These are phyloP conservation scores for Microthyrium microscopicum DNA, from an alignment of 2,329 filamentous ascomycete species.

Conservation along the genomic window DNA sequence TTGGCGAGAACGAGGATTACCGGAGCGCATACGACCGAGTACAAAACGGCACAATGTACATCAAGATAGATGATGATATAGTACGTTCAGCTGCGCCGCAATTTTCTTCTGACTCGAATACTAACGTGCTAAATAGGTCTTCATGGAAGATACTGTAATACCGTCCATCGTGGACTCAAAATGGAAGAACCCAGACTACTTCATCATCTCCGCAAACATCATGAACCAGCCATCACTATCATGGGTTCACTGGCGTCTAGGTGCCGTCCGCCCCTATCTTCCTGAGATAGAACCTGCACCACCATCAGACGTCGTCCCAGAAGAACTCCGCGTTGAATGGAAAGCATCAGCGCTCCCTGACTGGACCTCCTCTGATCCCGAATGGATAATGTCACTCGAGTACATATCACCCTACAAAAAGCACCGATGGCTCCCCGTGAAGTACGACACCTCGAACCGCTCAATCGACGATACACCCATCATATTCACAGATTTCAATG, in stretches of 20 bases:
- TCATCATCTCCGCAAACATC: conserved; percentile 38
- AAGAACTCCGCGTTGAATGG: too few species aligned
- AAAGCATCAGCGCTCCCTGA: conserved; percentile 22
- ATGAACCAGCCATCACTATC: conserved; percentile 39
- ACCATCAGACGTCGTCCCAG: conserved; percentile 2
- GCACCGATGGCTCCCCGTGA: conserved; percentile 36
- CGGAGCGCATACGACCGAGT: conserved; percentile 11
- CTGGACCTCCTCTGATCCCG: conserved; percentile 18
- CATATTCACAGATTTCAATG: conserved; percentile 29
- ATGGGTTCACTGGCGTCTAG: conserved; percentile 37
- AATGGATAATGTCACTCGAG: too few species aligned
- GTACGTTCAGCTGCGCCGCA: conserved; percentile 8
- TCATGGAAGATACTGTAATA: conserved; percentile 29
- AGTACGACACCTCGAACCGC: conserved; percentile 18
- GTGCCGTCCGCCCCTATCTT: conserved; percentile 36
- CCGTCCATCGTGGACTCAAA: conserved; percentile 37
- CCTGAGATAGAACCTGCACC: conserved; percentile 24
- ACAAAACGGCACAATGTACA: conserved; percentile 18
- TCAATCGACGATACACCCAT: conserved; percentile 30
- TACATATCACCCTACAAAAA: conserved; percentile 16
- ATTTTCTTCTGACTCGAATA: not conserved
- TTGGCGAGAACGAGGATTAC: conserved; percentile 11
- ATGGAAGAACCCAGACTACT: conserved; percentile 32
- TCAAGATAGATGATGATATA: conserved; percentile 28
- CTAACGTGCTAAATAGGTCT: too few species aligned